Conservation (phyloP, 139 green algal genomes). For the Zygnema cylindricum region DNA sequence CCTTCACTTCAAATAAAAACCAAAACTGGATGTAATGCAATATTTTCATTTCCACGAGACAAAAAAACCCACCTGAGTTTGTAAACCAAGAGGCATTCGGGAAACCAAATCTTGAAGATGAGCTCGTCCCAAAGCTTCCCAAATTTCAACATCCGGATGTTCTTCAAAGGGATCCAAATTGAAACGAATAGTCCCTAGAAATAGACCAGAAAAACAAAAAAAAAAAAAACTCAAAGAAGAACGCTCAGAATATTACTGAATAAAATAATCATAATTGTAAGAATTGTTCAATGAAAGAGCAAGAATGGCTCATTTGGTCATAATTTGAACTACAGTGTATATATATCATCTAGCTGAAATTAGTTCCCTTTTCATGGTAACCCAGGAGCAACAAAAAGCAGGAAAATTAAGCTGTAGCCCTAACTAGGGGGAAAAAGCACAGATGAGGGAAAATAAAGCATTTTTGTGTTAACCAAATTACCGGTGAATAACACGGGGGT, state of each 20-base stretch:
- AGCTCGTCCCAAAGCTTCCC: constrained; percentile 78
- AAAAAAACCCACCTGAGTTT: constrained; percentile 22
- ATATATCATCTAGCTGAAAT: too few species aligned
- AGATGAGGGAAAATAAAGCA: not conserved
- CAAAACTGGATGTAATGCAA: not conserved
- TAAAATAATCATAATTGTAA: too few species aligned
- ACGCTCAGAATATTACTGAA: too few species aligned
- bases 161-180: constrained; percentile 91
- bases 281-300: too few species aligned
- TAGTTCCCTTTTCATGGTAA: too few species aligned
- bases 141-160: constrained; percentile 79
- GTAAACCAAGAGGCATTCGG: constrained; percentile 26
- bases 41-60: not conserved
- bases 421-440: not conserved
- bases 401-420: too few species aligned
- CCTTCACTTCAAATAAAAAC: not conserved
- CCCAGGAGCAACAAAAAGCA: too few species aligned
- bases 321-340: too few species aligned
- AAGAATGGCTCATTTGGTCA: too few species aligned
- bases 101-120: constrained; percentile 69
- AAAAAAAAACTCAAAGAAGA: too few species aligned
- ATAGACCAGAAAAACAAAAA: too few species aligned
- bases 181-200: constrained; percentile 75
- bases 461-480: not conserved
- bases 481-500: constrained; percentile 89